Base-by-base conservation (phyloP, 2,329 filamentous ascomycete species). In the Lasiodiplodia sp. region DNA sequence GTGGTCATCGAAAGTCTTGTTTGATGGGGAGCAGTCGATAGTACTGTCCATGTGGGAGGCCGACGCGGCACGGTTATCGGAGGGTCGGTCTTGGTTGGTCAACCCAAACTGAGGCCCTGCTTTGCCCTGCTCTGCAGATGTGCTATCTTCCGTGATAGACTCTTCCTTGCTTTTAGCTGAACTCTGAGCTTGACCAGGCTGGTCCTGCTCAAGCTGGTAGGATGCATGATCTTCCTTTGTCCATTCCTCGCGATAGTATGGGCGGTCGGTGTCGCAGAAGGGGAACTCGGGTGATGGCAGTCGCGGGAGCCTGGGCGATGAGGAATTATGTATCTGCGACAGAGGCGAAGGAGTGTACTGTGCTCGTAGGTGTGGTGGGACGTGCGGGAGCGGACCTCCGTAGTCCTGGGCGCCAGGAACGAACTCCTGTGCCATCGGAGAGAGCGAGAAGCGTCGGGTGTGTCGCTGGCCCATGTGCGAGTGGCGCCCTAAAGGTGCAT, bases 231-330 rank as follows among this genome's bases (percentile, higher is more conserved):
- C 55, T 21, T 8, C 28, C 28, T 37, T n/a, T 5, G 57, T 62
- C 57, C 57, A 62, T 12, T 62, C 38, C 1, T 62, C 40, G 14
- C 40, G 38, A 25, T 62, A 62, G 57, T 49, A 62, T 1, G 57
- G 57, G 18, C 57, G 57, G 10, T n/a, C 25, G 7, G 37, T 49
- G 23, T 34, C 25, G 25, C 5, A 34, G 57, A 62, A 62, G 7
- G 57, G 57, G 8, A 49, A 62, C 5, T 21, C 38, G 18, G 38
- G 38, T 4, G 23, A 18, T 3, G 53, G 31, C 28, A 38, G 31
- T 6, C 4, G 53, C 16, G 31, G 53, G 14, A 37, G 10, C 4
- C 23, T n/a, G 23, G 55, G 21, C 4, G 55, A 16, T 14, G 37
- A 21, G n/a, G 21, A 60, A 21, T 16, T 44, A 6, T 18, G 56